phyloP scores from a whole-genome alignment of 1,284 basidiomycete species.

The Pseudozyma sp. region DNA sequence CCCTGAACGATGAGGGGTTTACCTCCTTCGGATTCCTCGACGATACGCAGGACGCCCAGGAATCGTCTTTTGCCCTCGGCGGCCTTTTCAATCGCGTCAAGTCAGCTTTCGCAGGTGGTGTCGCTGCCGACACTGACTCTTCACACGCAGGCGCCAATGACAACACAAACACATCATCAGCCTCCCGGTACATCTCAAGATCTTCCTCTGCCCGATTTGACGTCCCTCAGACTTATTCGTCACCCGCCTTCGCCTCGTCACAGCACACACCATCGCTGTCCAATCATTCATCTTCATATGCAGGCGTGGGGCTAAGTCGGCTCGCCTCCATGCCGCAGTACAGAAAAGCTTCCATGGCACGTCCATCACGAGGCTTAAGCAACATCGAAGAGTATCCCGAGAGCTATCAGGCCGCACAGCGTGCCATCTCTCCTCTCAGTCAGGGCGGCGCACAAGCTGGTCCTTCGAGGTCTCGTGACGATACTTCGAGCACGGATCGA shows the following conservation, averaged over 20 bases:
- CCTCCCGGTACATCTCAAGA: conserved; percentile 25
- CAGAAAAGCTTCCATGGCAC: conserved; percentile 28
- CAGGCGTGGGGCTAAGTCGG: conserved; percentile 3
- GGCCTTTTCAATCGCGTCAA: conserved; percentile 62
- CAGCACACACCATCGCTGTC: conserved; percentile 13
- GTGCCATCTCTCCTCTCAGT: conserved; percentile 17
- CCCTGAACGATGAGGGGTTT: conserved; percentile 18
- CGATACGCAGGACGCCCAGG: conserved; percentile 51
- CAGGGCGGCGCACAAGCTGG: conserved; percentile 17
- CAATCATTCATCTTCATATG: conserved; percentile 5
- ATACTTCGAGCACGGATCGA: conserved; percentile 7
- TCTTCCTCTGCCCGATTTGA: conserved; percentile 20
- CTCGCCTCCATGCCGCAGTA: conserved; percentile 30
- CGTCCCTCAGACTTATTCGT: conserved; percentile 5
- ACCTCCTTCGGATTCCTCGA: conserved; percentile 63
- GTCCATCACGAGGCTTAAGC: conserved; percentile 40
- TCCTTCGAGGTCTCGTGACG: conserved; percentile 9
- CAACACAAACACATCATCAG: conserved; percentile 6
- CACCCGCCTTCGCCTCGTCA: conserved; percentile 5
- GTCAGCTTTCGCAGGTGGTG: conserved; percentile 47
- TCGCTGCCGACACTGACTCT: conserved; percentile 7
- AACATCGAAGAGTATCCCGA: conserved; percentile 50
- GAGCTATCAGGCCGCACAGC: conserved; percentile 10
- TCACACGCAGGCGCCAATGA: background rate
- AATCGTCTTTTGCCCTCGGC: conserved; percentile 55